Base-by-base conservation (phyloP, 768 basidiomycete species). In the Suillus luteus region DNA sequence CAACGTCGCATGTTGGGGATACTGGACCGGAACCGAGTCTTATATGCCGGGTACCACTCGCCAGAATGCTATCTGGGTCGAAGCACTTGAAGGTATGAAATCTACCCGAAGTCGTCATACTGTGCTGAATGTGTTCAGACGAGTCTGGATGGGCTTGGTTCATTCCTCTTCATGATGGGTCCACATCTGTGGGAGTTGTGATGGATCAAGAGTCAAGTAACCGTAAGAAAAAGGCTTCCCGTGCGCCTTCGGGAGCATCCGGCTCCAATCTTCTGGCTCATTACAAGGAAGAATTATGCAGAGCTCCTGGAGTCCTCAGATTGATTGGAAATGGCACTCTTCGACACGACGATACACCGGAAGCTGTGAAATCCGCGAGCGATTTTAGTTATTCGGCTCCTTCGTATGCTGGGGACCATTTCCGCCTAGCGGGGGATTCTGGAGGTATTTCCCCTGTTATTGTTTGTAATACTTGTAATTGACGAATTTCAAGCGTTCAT, bases 81-180 rank as follows among this genome's bases (percentile, higher is more conserved):
- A 80, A 64, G 72, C 76, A 5, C 61, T 79, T 19, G 71, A 67
- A 62, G 72, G 73, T 73, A 60, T 33, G 67, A 46, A 27, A 31
- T 15, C 19, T 12, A 38, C 1, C 24, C 22, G 27, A 17, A 40
- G 12, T 38, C 8, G 14, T 38, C 33, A 22, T n/a, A 82, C 72
- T 65, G 71, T 37, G 84, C 68, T 1, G 79, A 81, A 60, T 68
- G 74, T 19, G 5, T 33, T 15, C 33, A 83, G 84, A 84, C 51
- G 82, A 84, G 65, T 78, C 79, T 33, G 84, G 85, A 5, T 85
- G 84, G 84, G 79, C 77, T 19, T 85, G 85, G 85, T 84, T 83
- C 64, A 86, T 86, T 48, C 85, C 84, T 3, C 77, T 85, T 14
- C 76, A 81, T 63, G 77, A 80, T 51, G 81, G 79, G 17, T 75